These are phyloP conservation scores for Clathrus columnatus DNA, from an alignment of 768 basidiomycete genomes.

Conservation along the genomic window DNA sequence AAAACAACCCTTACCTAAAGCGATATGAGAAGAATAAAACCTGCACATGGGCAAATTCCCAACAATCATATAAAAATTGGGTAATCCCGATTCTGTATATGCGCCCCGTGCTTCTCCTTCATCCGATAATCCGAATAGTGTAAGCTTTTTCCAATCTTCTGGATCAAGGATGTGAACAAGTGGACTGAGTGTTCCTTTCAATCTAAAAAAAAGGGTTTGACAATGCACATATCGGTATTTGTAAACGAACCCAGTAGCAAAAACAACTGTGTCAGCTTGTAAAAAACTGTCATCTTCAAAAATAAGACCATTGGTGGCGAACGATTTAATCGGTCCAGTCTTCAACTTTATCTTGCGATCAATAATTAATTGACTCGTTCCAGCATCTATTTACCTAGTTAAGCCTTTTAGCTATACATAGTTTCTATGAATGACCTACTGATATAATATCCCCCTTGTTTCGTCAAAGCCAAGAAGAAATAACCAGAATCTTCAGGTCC, in stretches of 20 bases:
- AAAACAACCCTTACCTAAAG: constrained; percentile 41
- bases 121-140: constrained; percentile 21
- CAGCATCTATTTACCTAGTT: constrained; percentile 34
- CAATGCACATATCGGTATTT: constrained; percentile 35
- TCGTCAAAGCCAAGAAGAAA: constrained; percentile 35
- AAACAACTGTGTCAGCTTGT: constrained; percentile 46
- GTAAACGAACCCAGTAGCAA: constrained; percentile 48
- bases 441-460: constrained; percentile 59
- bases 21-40: constrained; percentile 59
- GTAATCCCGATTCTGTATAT: not conserved
- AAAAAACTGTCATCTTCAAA: constrained; percentile 42
- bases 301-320: constrained; percentile 33
- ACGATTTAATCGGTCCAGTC: constrained; percentile 43
- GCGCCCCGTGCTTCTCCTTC: not conserved
- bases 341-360: constrained; percentile 67
- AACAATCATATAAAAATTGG: constrained; percentile 11
- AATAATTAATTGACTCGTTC: constrained; percentile 50
- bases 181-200: constrained; percentile 59
- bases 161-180: constrained; percentile 39
- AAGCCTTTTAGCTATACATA: not conserved
- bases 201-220: constrained; percentile 46
- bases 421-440: constrained; percentile 27
- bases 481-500: constrained; percentile 48
- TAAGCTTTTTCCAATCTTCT: constrained; percentile 41
- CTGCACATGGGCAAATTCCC: constrained; percentile 52